Evolutionary conservation across 1,284 basidiomycete genomes (phyloP), one percentile per base, ranked within the genome.

Genomic region (Apiotrichum sp.): DNA sequence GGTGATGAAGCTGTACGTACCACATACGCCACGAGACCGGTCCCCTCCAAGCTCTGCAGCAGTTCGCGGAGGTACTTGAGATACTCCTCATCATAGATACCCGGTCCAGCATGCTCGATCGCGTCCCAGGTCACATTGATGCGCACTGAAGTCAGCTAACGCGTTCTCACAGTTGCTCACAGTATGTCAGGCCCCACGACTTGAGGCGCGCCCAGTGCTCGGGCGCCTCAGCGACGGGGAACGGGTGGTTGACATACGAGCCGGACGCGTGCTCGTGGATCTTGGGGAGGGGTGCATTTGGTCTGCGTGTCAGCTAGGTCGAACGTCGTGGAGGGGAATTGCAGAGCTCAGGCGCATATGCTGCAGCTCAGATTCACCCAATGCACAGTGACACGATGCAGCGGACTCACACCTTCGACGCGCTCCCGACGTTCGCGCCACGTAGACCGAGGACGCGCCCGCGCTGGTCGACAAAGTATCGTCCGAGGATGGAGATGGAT

Each of bases 101-200:
- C 90, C 87, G 84, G 89, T 61, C 88, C 93, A 53, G 80, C 82
- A 67, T 98, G 96, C 68, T 97, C 92, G 29, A 98, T 80, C 0
- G 93, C 89, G 70, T 98, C 95, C 96, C 95, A 98, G 1, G 93
- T 96, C 3, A 98, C 83, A 16, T 92, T 84, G 63, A 97, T 87
- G 55, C 89, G 80, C 62, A 92, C 89, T 90, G 61, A 6, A 13
- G 43, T 60, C 42, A 64, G 56, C 31, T 47, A n/a, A n/a, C 44
- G 42, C 11, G 33, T 16, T 10, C 1, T 9, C 10, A 39, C 29
- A 34, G 11, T 1, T 31, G 8, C 86, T 50, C 65, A 90, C 89
- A 78, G 68, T 92, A 89, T 0, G 88, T 87, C 63, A 93, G 75
- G 1, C 90, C 90, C 91, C 91, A 93, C 72, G 87, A 78, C 49